These are phyloP conservation scores for Rhododendron mucronatum DNA, from an alignment of 148 eudicot species.

Conservation along the genomic window DNA sequence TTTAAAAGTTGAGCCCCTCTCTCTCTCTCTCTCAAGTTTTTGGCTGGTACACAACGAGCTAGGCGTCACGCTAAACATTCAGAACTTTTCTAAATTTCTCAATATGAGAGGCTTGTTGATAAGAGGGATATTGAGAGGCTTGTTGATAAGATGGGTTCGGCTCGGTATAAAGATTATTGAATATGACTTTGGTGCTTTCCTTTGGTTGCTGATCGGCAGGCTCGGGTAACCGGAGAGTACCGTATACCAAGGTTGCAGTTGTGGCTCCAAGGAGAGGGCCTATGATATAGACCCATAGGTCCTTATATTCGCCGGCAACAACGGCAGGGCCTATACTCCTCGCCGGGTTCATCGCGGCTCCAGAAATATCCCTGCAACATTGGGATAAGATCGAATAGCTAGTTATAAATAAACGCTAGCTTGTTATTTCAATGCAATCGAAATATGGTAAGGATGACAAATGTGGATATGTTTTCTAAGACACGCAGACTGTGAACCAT, in stretches of 20 bases:
- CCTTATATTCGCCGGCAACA: constrained; percentile 22
- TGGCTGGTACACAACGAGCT: background rate
- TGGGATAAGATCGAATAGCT: background rate
- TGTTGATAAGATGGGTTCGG: background rate
- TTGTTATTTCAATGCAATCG: background rate
- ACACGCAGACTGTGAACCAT: background rate
- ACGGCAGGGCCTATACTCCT: constrained; percentile 49
- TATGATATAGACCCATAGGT: constrained; percentile 34
- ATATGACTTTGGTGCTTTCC: constrained; percentile 10
- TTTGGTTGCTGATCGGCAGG: background rate
- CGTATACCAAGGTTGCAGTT: constrained; percentile 28
- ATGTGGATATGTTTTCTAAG: background rate
- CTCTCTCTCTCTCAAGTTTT: background rate
- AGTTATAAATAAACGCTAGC: background rate
- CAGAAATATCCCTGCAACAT: constrained; percentile 34
- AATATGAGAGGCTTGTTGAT: background rate
- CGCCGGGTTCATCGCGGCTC: constrained; percentile 51
- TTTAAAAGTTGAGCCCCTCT: background rate
- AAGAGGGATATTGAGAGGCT: background rate
- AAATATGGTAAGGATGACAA: background rate
- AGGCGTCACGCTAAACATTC: background rate
- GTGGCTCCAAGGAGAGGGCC: constrained; percentile 40
- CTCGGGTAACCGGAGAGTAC: constrained; percentile 21
- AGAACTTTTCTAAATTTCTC: background rate
- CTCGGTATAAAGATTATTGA: constrained; percentile 16